Base-by-base conservation (phyloP, 2,329 filamentous ascomycete species). In the Botryotinia narcissicola region DNA sequence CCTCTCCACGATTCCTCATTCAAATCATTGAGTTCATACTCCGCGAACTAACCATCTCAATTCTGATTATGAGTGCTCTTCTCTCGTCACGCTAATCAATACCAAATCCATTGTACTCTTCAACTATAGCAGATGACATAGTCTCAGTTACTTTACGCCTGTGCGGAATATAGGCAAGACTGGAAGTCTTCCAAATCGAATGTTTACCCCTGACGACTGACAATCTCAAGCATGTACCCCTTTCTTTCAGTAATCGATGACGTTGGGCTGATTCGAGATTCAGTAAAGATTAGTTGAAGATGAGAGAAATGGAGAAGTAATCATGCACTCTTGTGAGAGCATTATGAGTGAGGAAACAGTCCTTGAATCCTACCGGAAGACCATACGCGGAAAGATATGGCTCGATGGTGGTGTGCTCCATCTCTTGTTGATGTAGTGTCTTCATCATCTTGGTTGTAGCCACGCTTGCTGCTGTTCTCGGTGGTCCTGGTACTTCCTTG, bases 21-120 rank as follows among this genome's bases (percentile, higher is more conserved):
- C 46, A 25, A 9, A 22, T 1, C 1, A 51, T 14, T 0, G 22
- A 51, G 12, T 51, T 22, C 20, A 4, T n/a, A 5, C 5, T 5
- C 48, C 48, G 48, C n/a, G 22, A 51, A 51, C 10, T 4, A n/a
- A 14, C 22, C 20, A 48, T 51, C 22, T 51, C 48, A 14, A 14
- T 25, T n/a, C 22, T 51, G 12, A n/a, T 4, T n/a, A 25, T n/a
- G 22, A 51, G 22, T 51, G 9, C 48, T 12, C 22, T n/a, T 25
- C 22, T 51, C 35, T 37, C 35, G 22, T 40, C 40, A 70, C 35
- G 67, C 14, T 8, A 35, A 32, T 4, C 3, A 25, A 22, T n/a
- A 61, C 10, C 18, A 48, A 70, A 25, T 20, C 40, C 9, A 37
- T 10, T n/a, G 1, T 70, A 20, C 29, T 70, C 8, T 70, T 62